Evolutionary conservation across 2,329 filamentous ascomycete species (phyloP).

Genomic region (Alternaria sp.): DNA sequence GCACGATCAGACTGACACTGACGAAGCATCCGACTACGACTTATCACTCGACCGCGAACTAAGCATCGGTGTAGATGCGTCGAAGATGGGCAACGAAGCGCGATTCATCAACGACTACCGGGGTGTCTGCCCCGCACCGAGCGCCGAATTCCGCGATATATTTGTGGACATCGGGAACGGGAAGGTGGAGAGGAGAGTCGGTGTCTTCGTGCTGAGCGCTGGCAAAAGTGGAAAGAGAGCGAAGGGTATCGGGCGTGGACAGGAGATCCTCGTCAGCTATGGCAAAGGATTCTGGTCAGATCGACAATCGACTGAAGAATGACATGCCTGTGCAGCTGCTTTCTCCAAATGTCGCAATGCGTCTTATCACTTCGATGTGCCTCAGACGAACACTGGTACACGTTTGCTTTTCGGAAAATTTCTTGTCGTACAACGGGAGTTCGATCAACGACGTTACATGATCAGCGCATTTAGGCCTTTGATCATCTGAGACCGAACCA

Average conservation of each 20-base stretch:
- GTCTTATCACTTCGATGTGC: neutral
- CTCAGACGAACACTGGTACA: neutral
- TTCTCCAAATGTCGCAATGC: neutral
- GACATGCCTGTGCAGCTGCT: conserved; percentile 1
- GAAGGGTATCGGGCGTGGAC: conserved; percentile 57
- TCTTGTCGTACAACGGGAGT: neutral
- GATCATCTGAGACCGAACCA: neutral
- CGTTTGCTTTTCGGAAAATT: neutral
- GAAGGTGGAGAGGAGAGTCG: conserved; percentile 57
- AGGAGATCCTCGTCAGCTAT: conserved; percentile 63
- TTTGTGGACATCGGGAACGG: conserved; percentile 48
- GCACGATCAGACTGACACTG: conserved; percentile 54
- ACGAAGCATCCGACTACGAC: conserved; percentile 60
- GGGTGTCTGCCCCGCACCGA: conserved; percentile 53
- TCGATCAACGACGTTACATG: neutral
- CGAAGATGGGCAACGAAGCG: conserved; percentile 59
- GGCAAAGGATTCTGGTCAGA: conserved; percentile 62
- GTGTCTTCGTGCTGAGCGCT: conserved; percentile 59
- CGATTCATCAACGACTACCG: conserved; percentile 64
- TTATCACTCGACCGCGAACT: conserved; percentile 60
- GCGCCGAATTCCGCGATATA: conserved; percentile 56
- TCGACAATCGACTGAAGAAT: conserved; percentile 29
- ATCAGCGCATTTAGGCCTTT: neutral
- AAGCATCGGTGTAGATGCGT: conserved; percentile 59
- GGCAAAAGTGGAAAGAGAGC: conserved; percentile 59